These are phyloP conservation scores for Perkinsus marinus DNA, from an alignment of 169 alveolate genomes.

Conservation along the genomic window DNA sequence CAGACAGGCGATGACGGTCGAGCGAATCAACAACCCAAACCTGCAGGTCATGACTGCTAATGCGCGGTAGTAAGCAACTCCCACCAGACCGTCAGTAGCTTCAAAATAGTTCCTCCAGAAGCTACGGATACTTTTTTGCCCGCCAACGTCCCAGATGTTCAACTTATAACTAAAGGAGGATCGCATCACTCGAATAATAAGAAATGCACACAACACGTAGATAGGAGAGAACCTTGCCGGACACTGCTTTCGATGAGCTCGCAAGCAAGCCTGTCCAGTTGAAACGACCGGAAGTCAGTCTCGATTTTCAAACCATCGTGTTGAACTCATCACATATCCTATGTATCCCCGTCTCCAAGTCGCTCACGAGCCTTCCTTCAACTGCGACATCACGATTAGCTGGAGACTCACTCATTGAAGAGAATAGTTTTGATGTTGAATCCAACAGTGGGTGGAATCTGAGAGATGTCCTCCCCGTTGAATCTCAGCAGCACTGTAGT, in stretches of 20 bases:
- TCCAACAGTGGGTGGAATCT: slow-evolving; percentile 83
- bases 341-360: too few species aligned
- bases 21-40: slow-evolving; percentile 68
- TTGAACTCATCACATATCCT: too few species aligned
- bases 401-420: slow-evolving; percentile 5
- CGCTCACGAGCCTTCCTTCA: too few species aligned
- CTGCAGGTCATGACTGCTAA: not conserved
- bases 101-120: slow-evolving; percentile 98
- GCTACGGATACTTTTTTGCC: slow-evolving; percentile 92
- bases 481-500: slow-evolving; percentile 77
- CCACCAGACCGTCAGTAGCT: slow-evolving; percentile 93
- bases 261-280: too few species aligned
- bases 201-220: not conserved
- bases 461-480: slow-evolving; percentile 71
- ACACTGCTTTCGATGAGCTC: too few species aligned
- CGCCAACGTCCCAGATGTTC: slow-evolving; percentile 99
- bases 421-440: slow-evolving; percentile 56
- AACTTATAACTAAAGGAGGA: slow-evolving; percentile 45
- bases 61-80: slow-evolving; percentile 72
- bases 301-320: too few species aligned
- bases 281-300: too few species aligned
- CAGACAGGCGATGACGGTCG: slow-evolving; percentile 84
- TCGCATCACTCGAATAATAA: slow-evolving; percentile 11
- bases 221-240: not conserved
- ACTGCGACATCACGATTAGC: not conserved